Base-by-base conservation (phyloP, 371 early-diverging fungal species). In the Lichtheimia hyalospora region DNA sequence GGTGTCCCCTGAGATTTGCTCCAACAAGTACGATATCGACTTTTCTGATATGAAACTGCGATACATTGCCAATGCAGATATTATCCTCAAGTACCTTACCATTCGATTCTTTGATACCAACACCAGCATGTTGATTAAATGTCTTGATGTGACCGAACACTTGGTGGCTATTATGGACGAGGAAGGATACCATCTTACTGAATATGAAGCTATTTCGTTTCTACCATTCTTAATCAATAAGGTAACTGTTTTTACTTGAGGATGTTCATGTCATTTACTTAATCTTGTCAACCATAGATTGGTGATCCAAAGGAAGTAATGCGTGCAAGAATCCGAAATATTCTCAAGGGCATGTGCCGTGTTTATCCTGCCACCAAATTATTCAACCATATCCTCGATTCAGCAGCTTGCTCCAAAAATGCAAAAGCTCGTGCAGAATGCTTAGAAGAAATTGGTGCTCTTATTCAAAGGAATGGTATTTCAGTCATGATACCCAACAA, bases 51-150 rank as follows among this genome's bases (percentile, higher is more conserved):
- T 84, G 55, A 78, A 68, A 44, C 56, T 63, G 21, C 82, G 90
- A 14, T 84, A 73, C 55, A 63, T 91, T 13, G 85, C 84, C 27
- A 85, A 86, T 70, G 70, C 85, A 2, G 96, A 95, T 62, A 60
- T 95, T 14, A 68, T 95, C 34, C 73, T 95, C 41, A 94, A 93
- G 62, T 95, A 94, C 62, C 48, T 92, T 50, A 91, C 93, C 14
- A 70, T 95, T 21, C 87, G 96, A 14, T 88, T 95, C 77, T 89
- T 85, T 68, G 96, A 95, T 60, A 92, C 93, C n/a, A 90, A 87
- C 60, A 93, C 96, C 1, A 89, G 85, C 52, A 89, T 92, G 71
- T 68, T 90, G 40, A 76, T 95, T 49, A 92, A 92, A 65, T 85
- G 85, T 54, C 69, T 95, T 20, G 95, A 95, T 42, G 54, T 94